Percentiles rank a stretch among this genome's conserved stretches.
phyloP scores from a whole-genome alignment of 2,329 filamentous ascomycete species.

The Neonectria faginata region DNA sequence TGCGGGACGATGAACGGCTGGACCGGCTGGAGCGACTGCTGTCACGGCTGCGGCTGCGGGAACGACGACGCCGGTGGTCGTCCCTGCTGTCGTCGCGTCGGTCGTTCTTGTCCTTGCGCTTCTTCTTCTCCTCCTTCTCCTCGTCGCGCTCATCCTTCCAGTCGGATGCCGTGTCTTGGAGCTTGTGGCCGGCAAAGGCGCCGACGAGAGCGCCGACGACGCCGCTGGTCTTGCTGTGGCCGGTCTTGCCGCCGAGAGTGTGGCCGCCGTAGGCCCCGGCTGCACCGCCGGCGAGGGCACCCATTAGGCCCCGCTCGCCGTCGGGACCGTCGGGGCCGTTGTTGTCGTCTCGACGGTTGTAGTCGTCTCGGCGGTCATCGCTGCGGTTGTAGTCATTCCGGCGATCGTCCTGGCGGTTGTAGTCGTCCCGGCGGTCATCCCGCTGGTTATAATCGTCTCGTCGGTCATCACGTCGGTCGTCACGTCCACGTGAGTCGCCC shows the following conservation, averaged over 20 bases:
- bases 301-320: slow-evolving; percentile 57
- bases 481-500: neutral
- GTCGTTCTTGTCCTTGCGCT: slow-evolving; percentile 31
- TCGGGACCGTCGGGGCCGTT: slow-evolving; percentile 43
- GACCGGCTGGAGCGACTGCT: slow-evolving; percentile 28
- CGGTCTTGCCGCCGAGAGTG: slow-evolving; percentile 51
- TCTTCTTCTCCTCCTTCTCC: slow-evolving; percentile 42
- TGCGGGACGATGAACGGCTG: slow-evolving; percentile 18
- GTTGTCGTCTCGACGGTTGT: neutral
- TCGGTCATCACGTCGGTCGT: neutral
- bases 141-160: slow-evolving; percentile 56
- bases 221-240: slow-evolving; percentile 49
- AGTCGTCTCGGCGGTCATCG: neutral
- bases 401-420: neutral
- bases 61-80: slow-evolving; percentile 28
- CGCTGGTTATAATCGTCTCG: neutral
- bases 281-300: slow-evolving; percentile 54
- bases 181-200: slow-evolving; percentile 56
- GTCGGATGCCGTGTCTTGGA: slow-evolving; percentile 54
- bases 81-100: slow-evolving; percentile 21
- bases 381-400: neutral
- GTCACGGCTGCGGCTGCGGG: slow-evolving; percentile 23
- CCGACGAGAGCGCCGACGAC: slow-evolving; percentile 56
- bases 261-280: slow-evolving; percentile 56
- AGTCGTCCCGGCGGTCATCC: neutral